phyloP scores from a whole-genome alignment of 345 rosid genomes.

The Citrus australasica region DNA sequence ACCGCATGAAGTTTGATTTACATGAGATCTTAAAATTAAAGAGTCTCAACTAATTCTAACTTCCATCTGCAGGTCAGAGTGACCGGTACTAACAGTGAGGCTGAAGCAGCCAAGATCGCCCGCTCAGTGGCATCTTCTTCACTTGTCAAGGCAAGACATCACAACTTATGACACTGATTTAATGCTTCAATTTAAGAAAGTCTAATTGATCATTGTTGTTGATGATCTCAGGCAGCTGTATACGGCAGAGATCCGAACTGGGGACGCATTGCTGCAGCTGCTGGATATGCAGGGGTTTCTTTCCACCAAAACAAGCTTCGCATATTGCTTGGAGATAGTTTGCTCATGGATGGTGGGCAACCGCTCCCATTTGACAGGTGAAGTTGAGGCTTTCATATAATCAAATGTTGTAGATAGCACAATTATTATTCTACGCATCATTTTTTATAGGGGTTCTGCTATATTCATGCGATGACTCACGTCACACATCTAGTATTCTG shows the following conservation, averaged over 20 bases:
- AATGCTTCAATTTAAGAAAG: constrained; percentile 12
- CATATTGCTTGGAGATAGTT: constrained; percentile 71
- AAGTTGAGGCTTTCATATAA: neutral
- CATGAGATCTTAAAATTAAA: neutral
- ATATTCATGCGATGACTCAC: neutral
- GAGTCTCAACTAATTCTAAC: constrained; percentile 5
- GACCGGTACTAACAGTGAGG: constrained; percentile 63
- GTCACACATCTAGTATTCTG: no score
- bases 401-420: neutral
- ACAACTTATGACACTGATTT: constrained; percentile 6
- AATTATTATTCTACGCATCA: neutral
- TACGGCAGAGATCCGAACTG: constrained; percentile 97
- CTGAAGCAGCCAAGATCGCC: constrained; percentile 84
- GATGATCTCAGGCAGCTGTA: constrained; percentile 68
- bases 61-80: constrained; percentile 58
- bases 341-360: constrained; percentile 89
- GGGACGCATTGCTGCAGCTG: constrained; percentile 98
- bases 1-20: neutral
- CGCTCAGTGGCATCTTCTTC: constrained; percentile 94
- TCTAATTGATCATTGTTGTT: constrained; percentile 16
- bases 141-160: constrained; percentile 69
- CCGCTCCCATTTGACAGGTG: constrained; percentile 89
- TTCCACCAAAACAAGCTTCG: constrained; percentile 55
- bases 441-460: neutral
- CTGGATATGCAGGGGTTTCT: constrained; percentile 75